phyloP scores from a whole-genome alignment of 352 stramenopile species.

The Phytophthora aleatoria region DNA sequence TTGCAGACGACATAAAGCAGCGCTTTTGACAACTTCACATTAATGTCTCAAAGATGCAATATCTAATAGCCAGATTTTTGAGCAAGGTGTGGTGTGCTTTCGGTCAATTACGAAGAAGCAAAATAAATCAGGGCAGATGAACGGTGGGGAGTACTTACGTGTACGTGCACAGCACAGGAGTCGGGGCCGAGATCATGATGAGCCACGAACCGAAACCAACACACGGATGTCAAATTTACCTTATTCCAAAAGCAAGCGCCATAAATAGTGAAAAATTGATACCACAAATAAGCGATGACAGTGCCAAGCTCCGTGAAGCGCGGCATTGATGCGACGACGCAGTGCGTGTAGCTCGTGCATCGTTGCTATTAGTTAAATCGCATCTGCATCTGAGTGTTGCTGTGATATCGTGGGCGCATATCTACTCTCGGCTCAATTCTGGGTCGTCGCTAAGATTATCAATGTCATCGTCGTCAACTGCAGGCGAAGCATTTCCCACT shows the following conservation, averaged over 20 bases:
- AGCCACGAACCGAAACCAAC: neutral
- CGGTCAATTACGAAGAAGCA: neutral
- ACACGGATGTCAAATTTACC: neutral
- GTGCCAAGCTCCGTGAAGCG: neutral
- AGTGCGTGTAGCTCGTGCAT: no score
- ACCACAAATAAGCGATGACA: neutral
- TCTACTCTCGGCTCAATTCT: conserved; percentile 14
- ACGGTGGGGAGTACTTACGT: neutral
- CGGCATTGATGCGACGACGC: no score
- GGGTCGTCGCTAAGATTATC: conserved; percentile 12
- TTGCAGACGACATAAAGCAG: neutral
- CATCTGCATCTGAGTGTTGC: neutral
- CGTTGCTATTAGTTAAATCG: no score
- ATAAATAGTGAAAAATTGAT: conserved; percentile 2
- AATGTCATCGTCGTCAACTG: conserved; percentile 2
- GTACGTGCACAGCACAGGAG: neutral
- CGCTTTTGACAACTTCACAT: neutral
- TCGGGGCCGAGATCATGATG: neutral
- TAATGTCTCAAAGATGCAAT: neutral
- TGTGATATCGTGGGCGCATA: no score
- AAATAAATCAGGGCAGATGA: conserved; percentile 2
- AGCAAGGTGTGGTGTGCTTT: neutral
- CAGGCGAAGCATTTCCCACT: neutral
- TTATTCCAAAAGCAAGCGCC: neutral
- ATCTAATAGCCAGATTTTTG: no score